Evolutionary conservation across 495 filamentous ascomycete species (phyloP), one percentile per base, ranked within the genome.

Genomic region (Xylaria sp.): DNA sequence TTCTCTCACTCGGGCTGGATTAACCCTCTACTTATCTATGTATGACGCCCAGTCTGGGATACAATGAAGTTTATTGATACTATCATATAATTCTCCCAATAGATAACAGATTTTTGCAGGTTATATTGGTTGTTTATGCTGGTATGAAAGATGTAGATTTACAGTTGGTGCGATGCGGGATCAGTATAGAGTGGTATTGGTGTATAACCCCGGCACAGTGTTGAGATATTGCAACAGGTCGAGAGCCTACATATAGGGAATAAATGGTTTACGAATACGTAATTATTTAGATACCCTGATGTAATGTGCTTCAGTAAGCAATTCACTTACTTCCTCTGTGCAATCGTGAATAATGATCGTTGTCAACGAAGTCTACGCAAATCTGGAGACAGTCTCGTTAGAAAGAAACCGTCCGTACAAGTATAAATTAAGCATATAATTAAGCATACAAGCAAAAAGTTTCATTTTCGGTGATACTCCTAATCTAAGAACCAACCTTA

Each of bases 1-100:
- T 19, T 40, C 1, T 24, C 35, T 40, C 41, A 35, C 7, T 52
- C 8, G 64, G 48, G 41, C 64, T 67, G 64, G 64, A 67, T 55
- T 35, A 43, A 41, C 19, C 24, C 33, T 5, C 3, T 55, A 11
- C 6, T 48, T 67, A 41, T 67, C 8, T 41, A 9, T 67, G 48
- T 53, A 67, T 55, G 64, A 55, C 26, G 8, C 48, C 37, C 29
- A 41, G 48, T 26, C 48, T 67, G 46, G 64, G 43, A 26, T 67
- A 67, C 24, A 55, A 67, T 67, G 26, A 67, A 29, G 21, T 43
- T 26, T 19, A 66, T n/a, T 50, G 43, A 40, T 14, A 2, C 9
- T n/a, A 21, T 21, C 43, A 44, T 40, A 24, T 29, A 24, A 41
- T 61, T 37, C 57, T 40, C 35, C n/a, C 33, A 40, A 61, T 40